Evolutionary conservation across 2,329 filamentous ascomycete genomes (phyloP).

Genomic region (Apiospora pterosperma): DNA sequence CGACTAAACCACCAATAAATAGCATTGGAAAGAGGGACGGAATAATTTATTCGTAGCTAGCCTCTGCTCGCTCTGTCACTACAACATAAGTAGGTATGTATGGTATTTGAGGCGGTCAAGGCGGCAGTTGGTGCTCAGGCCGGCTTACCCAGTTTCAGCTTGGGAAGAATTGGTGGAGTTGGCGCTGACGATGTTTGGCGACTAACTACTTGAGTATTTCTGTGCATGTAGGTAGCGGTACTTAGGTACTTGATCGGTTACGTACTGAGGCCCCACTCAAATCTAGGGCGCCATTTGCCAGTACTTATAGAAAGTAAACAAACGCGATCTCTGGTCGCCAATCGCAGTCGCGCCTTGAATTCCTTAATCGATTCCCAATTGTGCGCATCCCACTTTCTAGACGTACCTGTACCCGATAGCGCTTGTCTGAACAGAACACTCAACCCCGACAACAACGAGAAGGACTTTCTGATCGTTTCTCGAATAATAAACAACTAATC

Average conservation of each 20-base stretch:
- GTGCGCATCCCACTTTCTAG: background rate
- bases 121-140: background rate
- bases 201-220: background rate
- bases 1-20: too few relatives aligned
- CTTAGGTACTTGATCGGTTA: too few relatives aligned
- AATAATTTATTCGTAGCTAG: background rate
- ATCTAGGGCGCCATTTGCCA: background rate
- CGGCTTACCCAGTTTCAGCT: background rate
- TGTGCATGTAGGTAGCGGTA: too few relatives aligned
- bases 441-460: background rate
- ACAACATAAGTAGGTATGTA: background rate
- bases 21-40: background rate
- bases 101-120: background rate
- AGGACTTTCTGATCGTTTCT: background rate
- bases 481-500: background rate
- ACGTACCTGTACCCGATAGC: constrained; percentile 1
- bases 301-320: constrained; percentile 1
- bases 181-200: background rate
- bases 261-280: background rate
- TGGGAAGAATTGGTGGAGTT: background rate
- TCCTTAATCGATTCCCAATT: background rate
- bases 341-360: constrained; percentile 1
- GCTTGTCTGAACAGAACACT: background rate
- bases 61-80: background rate
- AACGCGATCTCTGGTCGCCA: background rate